Percentiles rank a stretch among this genome's conserved stretches.
Conservation (phyloP, 306 rosid species). For the Medicago arabica region DNA sequence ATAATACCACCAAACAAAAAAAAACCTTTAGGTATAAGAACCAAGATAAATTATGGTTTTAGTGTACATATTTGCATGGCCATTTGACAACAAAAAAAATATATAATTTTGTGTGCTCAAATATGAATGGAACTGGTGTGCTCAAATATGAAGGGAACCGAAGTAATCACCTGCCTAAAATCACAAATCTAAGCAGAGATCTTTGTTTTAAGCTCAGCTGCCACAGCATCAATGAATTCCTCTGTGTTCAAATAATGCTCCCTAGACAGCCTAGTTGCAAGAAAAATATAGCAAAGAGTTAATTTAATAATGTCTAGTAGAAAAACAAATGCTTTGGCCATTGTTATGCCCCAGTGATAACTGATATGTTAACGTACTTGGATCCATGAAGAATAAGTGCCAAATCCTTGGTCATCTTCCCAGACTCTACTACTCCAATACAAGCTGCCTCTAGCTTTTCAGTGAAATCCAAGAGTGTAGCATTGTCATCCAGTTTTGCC, state of each 20-base stretch:
- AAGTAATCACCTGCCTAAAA: conserved; percentile 29
- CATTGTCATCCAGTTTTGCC: conserved; percentile 90
- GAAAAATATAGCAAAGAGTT: conserved; percentile 4
- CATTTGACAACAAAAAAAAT: background rate
- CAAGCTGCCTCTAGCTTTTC: conserved; percentile 88
- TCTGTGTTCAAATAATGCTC: conserved; percentile 84
- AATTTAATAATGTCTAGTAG: conserved; percentile 16
- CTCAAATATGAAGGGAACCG: conserved; percentile 18
- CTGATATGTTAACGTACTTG: conserved; percentile 53
- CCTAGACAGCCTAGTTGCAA: conserved; percentile 71
- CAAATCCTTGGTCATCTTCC: conserved; percentile 99
- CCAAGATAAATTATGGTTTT: background rate
- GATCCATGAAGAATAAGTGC: conserved; percentile 92
- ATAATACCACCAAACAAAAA: conserved; percentile 27
- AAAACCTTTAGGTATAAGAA: conserved; percentile 3
- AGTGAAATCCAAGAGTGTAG: conserved; percentile 72
- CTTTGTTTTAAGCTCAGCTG: conserved; percentile 64
- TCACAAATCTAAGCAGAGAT: conserved; percentile 57
- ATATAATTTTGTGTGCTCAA: conserved; percentile 8
- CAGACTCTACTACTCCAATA: conserved; percentile 80
- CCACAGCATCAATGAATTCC: conserved; percentile 95
- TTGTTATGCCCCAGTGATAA: background rate
- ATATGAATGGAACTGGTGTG: conserved; percentile 2
- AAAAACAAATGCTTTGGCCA: conserved; percentile 14
- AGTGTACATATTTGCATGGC: background rate